A percentile compares a stretch with the other conserved stretches of the same genome.
phyloP scores from a whole-genome alignment of 805 yeast genomes.

The Candida koratica region DNA sequence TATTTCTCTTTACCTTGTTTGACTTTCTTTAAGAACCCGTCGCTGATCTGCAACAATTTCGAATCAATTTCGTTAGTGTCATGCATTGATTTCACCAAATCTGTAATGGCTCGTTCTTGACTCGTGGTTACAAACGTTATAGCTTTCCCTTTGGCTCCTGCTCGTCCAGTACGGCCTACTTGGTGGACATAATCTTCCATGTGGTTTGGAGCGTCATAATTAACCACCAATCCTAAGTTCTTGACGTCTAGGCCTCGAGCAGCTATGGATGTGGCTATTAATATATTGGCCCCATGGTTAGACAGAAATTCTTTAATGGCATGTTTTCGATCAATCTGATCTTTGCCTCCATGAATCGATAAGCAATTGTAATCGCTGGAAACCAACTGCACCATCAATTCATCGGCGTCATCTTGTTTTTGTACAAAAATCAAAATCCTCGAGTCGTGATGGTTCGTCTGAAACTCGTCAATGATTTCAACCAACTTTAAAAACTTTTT shows the following conservation, averaged over 20 bases:
- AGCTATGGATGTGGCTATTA: slow-evolving; percentile 90
- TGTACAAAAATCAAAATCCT: slow-evolving; percentile 82
- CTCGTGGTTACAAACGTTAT: slow-evolving; percentile 58
- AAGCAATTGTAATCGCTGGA: slow-evolving; percentile 54
- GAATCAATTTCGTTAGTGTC: slow-evolving; percentile 45
- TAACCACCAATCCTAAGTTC: slow-evolving; percentile 71
- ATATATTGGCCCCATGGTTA: slow-evolving; percentile 53
- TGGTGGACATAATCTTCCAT: slow-evolving; percentile 95
- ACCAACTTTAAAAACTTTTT: slow-evolving; percentile 54
- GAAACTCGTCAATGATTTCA: slow-evolving; percentile 49
- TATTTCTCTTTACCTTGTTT: slow-evolving; percentile 61
- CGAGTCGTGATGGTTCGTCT: slow-evolving; percentile 27
- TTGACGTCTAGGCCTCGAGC: slow-evolving; percentile 96
- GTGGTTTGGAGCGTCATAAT: slow-evolving; percentile 71
- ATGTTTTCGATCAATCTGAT: slow-evolving; percentile 73
- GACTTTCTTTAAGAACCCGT: slow-evolving; percentile 54
- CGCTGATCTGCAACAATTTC: slow-evolving; percentile 48
- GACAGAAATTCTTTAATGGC: slow-evolving; percentile 64
- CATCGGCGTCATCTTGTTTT: slow-evolving; percentile 83
- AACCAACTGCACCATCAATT: slow-evolving; percentile 50
- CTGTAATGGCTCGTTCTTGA: slow-evolving; percentile 64
- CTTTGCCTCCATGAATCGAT: slow-evolving; percentile 89
- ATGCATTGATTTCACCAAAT: slow-evolving; percentile 65
- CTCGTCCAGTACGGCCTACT: slow-evolving; percentile 94
- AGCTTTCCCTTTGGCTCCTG: slow-evolving; percentile 65